Percentiles rank a stretch among this genome's conserved stretches.
phyloP scores from a whole-genome alignment of 1,284 basidiomycete species.

The Anthracocystis panici-leucophaei region DNA sequence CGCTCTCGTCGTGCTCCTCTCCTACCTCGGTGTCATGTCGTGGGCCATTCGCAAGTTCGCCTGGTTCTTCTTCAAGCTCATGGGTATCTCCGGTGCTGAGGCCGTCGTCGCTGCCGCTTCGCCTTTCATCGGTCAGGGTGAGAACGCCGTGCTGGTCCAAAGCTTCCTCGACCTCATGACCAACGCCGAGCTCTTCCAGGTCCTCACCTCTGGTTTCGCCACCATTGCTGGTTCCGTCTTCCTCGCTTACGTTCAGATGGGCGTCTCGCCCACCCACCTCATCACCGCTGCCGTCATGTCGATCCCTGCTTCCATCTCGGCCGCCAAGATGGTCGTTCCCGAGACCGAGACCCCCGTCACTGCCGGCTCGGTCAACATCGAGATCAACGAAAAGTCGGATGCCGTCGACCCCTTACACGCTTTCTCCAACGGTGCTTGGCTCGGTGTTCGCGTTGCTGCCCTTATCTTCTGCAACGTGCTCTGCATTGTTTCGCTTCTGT shows the following conservation, averaged over 20 bases:
- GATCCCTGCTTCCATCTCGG: constrained; percentile 91
- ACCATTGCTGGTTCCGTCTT: constrained; percentile 91
- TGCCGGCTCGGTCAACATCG: constrained; percentile 81
- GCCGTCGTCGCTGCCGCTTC: constrained; percentile 90
- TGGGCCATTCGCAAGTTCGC: constrained; percentile 73
- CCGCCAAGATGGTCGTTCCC: constrained; percentile 85
- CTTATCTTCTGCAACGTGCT: constrained; percentile 86
- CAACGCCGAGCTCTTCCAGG: constrained; percentile 85
- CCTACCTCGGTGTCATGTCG: constrained; percentile 70
- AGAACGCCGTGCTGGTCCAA: constrained; percentile 68
- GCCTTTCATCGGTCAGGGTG: constrained; percentile 81
- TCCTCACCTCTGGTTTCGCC: constrained; percentile 85
- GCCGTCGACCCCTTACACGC: constrained; percentile 81
- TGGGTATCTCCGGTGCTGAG: constrained; percentile 81
- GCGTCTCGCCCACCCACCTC: constrained; percentile 82
- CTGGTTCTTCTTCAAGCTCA: constrained; percentile 90
- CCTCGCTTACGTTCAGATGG: constrained; percentile 82
- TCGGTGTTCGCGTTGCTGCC: constrained; percentile 86
- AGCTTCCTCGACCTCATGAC: constrained; percentile 92
- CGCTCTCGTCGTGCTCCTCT: constrained; percentile 75
- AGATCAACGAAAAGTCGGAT: constrained; percentile 76
- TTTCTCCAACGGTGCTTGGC: constrained; percentile 85
- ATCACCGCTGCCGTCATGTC: constrained; percentile 93
- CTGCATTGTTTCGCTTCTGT: constrained; percentile 79
- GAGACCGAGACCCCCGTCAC: constrained; percentile 87